Base-by-base conservation (phyloP, 495 filamentous ascomycete genomes). In the Jackrogersella minutella region DNA sequence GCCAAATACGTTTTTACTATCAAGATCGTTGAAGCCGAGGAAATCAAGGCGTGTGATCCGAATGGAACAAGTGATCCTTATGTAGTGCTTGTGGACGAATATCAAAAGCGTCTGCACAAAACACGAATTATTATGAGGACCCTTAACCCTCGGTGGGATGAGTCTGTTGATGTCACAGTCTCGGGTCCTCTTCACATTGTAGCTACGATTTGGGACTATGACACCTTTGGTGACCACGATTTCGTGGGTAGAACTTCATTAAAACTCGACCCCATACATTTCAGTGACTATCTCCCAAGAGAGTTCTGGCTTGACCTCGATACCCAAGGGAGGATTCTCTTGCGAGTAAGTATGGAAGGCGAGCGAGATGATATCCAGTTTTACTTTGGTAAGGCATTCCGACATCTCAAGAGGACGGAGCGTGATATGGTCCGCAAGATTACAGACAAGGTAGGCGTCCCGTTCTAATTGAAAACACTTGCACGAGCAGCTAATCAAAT, bases 291-390 rank as follows among this genome's bases (percentile, higher is more conserved):
- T 72, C 75, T 98, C 61, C 95, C 95, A 6, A 82, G 92, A 56
- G 95, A 99, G 73, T 97, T 97, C 74, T 99, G 95, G 95, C 85
- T 98, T 21, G 93, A 98, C 73, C 85, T 99, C 37, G 95, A 99
- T 74, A 97, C 93, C 3, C 96, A 99, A 73, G 95, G 95, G 1
- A 82, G 96, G 52, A 79, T 99, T 40, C 74, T 99, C 36, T 83
- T 99, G 36, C 83, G 96, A 63, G 91, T 98, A 22, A 97, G 91
- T 70, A 99, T 99, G 95, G 95, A 99, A 79, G 95, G 95, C 55
- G 95, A 99, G 74, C 85, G 95, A 50, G 95, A 99, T 71, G 95
- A 99, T 71, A 98, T 99, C 64, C 92, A 97, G 69, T 99, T 99
- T 74, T 95, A 97, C 72, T 98, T 98, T 79, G 95, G 93, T 58